phyloP scores from a whole-genome alignment of 2,329 filamentous ascomycete genomes.

The Drechslerella stenobrocha region DNA sequence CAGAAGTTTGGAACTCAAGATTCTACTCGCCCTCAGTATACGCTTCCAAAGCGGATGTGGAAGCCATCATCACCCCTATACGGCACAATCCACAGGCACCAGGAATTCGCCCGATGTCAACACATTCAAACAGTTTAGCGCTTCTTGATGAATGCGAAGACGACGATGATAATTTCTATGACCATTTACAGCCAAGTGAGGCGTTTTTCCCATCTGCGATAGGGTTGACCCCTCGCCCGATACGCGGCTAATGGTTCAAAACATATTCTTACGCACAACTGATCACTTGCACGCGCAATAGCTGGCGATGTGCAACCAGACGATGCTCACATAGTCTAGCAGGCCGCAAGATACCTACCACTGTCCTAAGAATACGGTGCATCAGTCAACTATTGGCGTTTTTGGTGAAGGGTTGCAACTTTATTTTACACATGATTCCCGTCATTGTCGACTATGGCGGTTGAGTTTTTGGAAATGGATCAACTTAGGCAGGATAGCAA shows the following conservation, averaged over 20 bases:
- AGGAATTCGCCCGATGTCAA: conserved; percentile 15
- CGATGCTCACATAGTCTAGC: no score
- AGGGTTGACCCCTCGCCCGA: conserved; percentile 28
- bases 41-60: conserved; percentile 23
- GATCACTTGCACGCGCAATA: no score
- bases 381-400: not conserved
- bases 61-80: not conserved
- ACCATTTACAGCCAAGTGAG: conserved; percentile 45
- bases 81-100: conserved; percentile 11
- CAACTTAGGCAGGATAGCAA: no score
- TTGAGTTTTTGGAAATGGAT: no score
- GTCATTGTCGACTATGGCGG: not conserved
- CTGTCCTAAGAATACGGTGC: no score
- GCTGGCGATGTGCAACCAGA: no score
- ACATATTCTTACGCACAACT: no score
- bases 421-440: not conserved
- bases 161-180: conserved; percentile 47
- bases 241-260: not conserved
- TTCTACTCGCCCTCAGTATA: conserved; percentile 34
- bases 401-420: not conserved
- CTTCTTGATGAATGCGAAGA: conserved; percentile 42
- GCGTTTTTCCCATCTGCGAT: conserved; percentile 42
- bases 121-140: conserved; percentile 14
- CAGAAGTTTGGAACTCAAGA: conserved; percentile 39
- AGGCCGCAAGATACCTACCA: no score